Conservation (phyloP, 371 early-diverging fungal species). For the Phascolomyces articulosus region DNA sequence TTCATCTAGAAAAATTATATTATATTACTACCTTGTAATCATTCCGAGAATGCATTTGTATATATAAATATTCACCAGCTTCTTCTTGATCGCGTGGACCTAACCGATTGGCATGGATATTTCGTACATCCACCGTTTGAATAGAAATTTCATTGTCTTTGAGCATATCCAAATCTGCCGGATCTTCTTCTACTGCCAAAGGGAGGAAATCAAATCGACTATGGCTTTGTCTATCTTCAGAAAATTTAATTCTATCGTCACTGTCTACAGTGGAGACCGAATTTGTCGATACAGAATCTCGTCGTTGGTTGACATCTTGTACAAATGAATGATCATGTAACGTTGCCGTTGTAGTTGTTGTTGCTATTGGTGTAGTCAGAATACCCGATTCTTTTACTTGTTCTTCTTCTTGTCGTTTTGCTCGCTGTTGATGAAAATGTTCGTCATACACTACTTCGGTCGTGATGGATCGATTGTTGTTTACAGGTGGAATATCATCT, state of each 20-base stretch:
- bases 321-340: not conserved
- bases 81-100: slow-evolving; percentile 56
- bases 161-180: slow-evolving; percentile 22
- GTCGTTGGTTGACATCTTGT: not conserved
- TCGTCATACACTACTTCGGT: no score
- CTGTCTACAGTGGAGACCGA: not conserved
- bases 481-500: not conserved
- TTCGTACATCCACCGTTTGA: slow-evolving; percentile 17
- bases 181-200: slow-evolving; percentile 16
- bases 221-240: slow-evolving; percentile 1
- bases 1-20: no score
- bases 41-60: no score
- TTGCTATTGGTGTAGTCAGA: not conserved
- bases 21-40: no score
- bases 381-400: not conserved
- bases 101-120: slow-evolving; percentile 41
- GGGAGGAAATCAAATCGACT: not conserved
- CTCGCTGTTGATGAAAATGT: not conserved
- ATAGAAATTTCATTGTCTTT: slow-evolving; percentile 21
- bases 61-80: slow-evolving; percentile 35
- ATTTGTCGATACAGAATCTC: not conserved
- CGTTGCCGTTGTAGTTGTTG: not conserved
- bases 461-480: no score
- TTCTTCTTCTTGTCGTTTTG: not conserved
- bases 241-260: not conserved